Base-by-base conservation (phyloP, 179 eudicot species). In the Silene coronaria region DNA sequence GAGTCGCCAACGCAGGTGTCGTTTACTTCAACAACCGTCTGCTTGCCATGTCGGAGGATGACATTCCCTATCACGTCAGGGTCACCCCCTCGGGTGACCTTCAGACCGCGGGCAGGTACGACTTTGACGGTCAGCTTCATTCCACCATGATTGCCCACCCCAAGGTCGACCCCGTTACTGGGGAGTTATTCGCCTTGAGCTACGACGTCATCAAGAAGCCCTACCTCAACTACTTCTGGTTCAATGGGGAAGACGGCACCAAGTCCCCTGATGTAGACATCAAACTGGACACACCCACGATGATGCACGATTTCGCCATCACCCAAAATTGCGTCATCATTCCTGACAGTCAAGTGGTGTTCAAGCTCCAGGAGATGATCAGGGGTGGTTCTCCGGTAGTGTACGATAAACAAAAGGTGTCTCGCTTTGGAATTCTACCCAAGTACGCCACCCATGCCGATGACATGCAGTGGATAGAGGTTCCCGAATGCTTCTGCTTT, bases 271-370 rank as follows among this genome's bases (percentile, higher is more conserved):
- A 92, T 19, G 92, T 91, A 0, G 91, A 89, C 34, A 88, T 92
- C n/a, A 80, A 87, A 1, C 71, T 92, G 0, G 46, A 86, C 0
- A 75, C 87, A 1, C 83, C 98, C 0, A 93, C 98, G 0, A 93
- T 93, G 98, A 88, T 93, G 87, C 98, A 93, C 38, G 98, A 93
- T 63, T 93, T 93, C 67, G 98, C 98, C 0, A 90, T 93, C 9
- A 88, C 98, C 0, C 87, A 93, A 82, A 89, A 85, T 4, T 85
- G 75, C 38, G 89, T 93, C 5, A 82, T 93, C 0, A 80, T 93
- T n/a, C 98, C 98, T 0, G 97, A 93, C 58, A 88, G 86, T 66
- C 97, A 93, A 70, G 91, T 93, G 9, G 97, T 93, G 57, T 93
- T 93, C 82, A 89, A 90, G 82, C 65, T 93, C 2, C 86, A 87